Percentiles rank a stretch among this genome's conserved stretches.
phyloP scores from a whole-genome alignment of 139 green algal genomes.

The Protoeuglena noctilucae region DNA sequence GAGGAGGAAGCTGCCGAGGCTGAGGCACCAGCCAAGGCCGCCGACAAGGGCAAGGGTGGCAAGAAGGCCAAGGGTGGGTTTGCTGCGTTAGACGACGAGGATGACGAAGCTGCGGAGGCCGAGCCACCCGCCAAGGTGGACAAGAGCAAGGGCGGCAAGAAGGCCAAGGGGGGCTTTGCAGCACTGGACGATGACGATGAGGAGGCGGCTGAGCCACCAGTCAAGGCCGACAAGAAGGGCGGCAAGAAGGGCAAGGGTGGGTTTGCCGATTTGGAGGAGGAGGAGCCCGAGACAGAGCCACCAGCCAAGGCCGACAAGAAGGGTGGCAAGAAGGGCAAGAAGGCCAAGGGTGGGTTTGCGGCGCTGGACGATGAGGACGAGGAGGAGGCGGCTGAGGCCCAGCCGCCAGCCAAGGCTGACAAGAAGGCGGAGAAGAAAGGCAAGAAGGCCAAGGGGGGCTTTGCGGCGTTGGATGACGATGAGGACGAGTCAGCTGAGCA shows the following conservation, averaged over 20 bases:
- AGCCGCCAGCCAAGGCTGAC: conserved; percentile 4
- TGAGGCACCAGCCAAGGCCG: too few species aligned
- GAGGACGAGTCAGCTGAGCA: background rate
- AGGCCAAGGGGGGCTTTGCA: conserved; percentile 8
- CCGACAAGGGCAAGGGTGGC: background rate
- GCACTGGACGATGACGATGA: conserved; percentile 1
- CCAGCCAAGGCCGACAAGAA: conserved; percentile 8
- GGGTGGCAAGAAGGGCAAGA: background rate
- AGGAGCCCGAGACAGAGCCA: conserved; percentile 17
- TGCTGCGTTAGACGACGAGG: background rate
- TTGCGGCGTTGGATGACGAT: background rate
- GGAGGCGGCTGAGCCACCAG: conserved; percentile 3
- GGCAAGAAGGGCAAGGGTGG: conserved; percentile 21
- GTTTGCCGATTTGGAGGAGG: conserved; percentile 13
- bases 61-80: background rate
- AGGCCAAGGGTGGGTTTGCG: background rate
- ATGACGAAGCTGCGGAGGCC: background rate
- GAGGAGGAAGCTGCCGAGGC: conserved; percentile 9
- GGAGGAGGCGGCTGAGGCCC: background rate
- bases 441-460: background rate
- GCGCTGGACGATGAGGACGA: background rate
- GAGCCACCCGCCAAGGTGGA: conserved; percentile 1
- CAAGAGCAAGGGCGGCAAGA: conserved; percentile 5
- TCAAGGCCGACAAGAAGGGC: conserved; percentile 18
- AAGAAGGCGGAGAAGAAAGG: conserved; percentile 19